phyloP scores from a whole-genome alignment of 2,329 filamentous ascomycete genomes.

The Curvularia sp. region DNA sequence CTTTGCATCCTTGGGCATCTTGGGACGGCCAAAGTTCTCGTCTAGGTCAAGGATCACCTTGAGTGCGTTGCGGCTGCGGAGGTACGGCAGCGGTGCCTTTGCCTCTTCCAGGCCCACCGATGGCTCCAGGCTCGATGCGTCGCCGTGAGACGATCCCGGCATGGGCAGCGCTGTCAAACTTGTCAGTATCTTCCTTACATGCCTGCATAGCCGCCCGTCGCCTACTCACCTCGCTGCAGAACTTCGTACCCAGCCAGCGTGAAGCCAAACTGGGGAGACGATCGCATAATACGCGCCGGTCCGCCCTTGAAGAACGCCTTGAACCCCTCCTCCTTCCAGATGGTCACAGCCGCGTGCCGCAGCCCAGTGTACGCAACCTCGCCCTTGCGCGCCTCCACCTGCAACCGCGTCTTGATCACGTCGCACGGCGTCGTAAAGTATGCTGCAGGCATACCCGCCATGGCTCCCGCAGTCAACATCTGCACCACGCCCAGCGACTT shows the following conservation, averaged over 20 bases:
- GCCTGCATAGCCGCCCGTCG: background rate
- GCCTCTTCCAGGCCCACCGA: constrained; percentile 69
- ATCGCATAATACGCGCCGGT: constrained; percentile 91
- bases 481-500: constrained; percentile 91
- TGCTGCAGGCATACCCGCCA: constrained; percentile 64
- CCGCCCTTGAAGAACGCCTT: constrained; percentile 98
- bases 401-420: constrained; percentile 97
- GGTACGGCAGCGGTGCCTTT: constrained; percentile 68
- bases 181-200: background rate
- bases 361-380: constrained; percentile 87
- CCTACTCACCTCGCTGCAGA: constrained; percentile 66
- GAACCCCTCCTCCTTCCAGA: constrained; percentile 91
- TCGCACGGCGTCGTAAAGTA: constrained; percentile 98
- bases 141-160: constrained; percentile 67
- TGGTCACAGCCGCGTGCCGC: constrained; percentile 81
- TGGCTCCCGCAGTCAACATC: constrained; percentile 91
- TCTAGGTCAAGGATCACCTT: constrained; percentile 96
- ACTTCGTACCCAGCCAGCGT: constrained; percentile 95
- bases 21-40: constrained; percentile 84
- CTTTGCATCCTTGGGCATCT: constrained; percentile 57
- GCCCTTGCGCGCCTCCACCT: constrained; percentile 96
- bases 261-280: constrained; percentile 97
- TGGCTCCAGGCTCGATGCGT: constrained; percentile 63
- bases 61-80: constrained; percentile 84
- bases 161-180: constrained; percentile 67